Conservation (phyloP, 768 basidiomycete species). For the Cystofilobasidium macerans region DNA sequence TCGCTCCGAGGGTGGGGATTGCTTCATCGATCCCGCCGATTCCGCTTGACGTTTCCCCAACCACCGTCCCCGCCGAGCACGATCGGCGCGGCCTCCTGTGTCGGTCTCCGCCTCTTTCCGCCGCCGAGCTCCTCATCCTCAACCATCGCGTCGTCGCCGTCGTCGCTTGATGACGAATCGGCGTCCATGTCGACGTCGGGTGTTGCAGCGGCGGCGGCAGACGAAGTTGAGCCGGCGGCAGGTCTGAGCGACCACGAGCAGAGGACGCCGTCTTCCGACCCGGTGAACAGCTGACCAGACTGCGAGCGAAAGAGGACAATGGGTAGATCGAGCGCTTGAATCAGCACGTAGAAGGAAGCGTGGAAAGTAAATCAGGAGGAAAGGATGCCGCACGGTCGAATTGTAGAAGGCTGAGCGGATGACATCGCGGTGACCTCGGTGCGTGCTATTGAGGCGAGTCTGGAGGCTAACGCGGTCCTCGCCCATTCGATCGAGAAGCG, state of each 20-base stretch:
- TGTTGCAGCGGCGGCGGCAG: background rate
- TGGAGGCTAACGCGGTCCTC: background rate
- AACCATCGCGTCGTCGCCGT: constrained; percentile 11
- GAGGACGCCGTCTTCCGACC: constrained; percentile 23
- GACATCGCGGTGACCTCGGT: constrained; percentile 22
- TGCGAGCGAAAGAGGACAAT: no score
- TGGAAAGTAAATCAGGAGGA: background rate
- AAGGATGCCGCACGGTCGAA: background rate
- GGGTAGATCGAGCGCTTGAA: no score
- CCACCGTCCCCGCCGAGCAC: constrained; percentile 10
- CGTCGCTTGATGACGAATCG: background rate
- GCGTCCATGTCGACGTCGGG: constrained; percentile 16
- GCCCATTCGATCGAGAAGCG: constrained; percentile 3
- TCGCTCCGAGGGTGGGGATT: no score
- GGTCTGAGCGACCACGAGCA: constrained; percentile 23
- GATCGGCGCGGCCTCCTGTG: constrained; percentile 25
- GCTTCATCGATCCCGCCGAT: constrained; percentile 2
- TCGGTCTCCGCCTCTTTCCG: background rate
- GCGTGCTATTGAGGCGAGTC: constrained; percentile 15
- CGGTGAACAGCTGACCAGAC: constrained; percentile 18
- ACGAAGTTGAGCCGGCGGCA: no score
- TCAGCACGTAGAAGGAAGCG: no score
- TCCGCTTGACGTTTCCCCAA: constrained; percentile 5
- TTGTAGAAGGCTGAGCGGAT: constrained; percentile 21
- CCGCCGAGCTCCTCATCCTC: constrained; percentile 22